Base-by-base conservation (phyloP, 2,329 filamentous ascomycete genomes). In the Penicillium brasilianum region DNA sequence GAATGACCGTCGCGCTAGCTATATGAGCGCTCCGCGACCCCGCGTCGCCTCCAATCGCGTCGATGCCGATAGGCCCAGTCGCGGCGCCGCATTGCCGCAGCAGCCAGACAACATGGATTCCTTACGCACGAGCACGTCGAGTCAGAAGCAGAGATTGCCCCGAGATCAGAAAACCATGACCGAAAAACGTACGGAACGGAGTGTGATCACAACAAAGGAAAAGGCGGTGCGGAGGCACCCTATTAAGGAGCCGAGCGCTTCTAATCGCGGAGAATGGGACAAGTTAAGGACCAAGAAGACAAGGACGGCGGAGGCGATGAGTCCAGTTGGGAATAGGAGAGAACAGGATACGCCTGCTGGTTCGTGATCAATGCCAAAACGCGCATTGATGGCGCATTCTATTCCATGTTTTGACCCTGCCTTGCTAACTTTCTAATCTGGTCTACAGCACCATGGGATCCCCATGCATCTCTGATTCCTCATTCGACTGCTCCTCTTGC, bases 381-480 rank as follows among this genome's bases (percentile, higher is more conserved):
- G 52, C 37, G 52, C 52, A 16, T 50, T 34, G 14, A 36, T 36
- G 48, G 20, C 49, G 46, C 41, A 46, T n/a, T 25, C 48, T 32
- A 20, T 25, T 5, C n/a, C 22, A 20, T 28, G 8, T 41, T 14
- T 39, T 28, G 16, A n/a, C 0, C 25, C 14, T 34, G 28, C 41
- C 22, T 44, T 52, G 28, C 63, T 65, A 48, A 48, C 55, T 49
- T 60, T 36, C 52, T 49, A 59, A 28, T 54, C 16, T 62, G 43
- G 56, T 46, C 52, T 66, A 61, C 67, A 76, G 78, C 73, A 55
- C 76, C 82, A 71, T 98, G 95, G 95, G 88, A 87, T 58, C 94
- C 95, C 0, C 86, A 92, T 73, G 94, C 88, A 9, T 89, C 85
- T 0, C 80, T 98, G 22, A 82, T 93, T 60, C 86, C 91, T 51